phyloP scores from a whole-genome alignment of 2,329 filamentous ascomycete genomes.

The Microdochium bolleyi region DNA sequence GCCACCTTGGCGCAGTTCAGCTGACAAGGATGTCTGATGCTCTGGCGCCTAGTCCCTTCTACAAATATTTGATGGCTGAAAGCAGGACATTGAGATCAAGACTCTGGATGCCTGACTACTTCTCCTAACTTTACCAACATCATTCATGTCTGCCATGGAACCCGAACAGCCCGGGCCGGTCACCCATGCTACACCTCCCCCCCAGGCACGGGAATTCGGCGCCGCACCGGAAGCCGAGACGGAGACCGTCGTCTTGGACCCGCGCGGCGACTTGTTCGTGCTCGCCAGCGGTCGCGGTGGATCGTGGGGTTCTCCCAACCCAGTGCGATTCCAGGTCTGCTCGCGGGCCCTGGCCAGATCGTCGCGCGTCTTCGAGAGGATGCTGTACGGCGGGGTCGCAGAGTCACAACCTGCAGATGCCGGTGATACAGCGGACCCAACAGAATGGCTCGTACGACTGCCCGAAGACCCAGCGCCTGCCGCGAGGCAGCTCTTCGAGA shows the following conservation, averaged over 20 bases:
- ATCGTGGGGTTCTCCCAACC: not conserved
- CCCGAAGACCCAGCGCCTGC: not conserved
- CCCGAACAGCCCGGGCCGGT: not conserved
- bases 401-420: not conserved
- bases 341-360: not conserved
- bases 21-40: not conserved
- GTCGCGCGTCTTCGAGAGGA: not conserved
- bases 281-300: not conserved
- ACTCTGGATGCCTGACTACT: not conserved
- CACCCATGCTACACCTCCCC: not conserved
- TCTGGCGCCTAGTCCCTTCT: not conserved
- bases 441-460: not conserved
- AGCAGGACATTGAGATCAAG: not conserved
- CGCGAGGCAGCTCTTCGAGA: not conserved
- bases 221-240: not conserved
- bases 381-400: not conserved
- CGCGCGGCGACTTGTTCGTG: not conserved
- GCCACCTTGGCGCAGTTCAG: not conserved
- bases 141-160: not conserved
- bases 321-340: not conserved
- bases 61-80: not conserved
- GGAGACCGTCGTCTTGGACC: not conserved
- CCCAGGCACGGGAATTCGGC: not conserved
- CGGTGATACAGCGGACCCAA: not conserved
- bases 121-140: not conserved